Evolutionary conservation across 306 rosid species (phyloP), one percentile per base, ranked within the genome.

Genomic region (Adenanthera pavonina): DNA sequence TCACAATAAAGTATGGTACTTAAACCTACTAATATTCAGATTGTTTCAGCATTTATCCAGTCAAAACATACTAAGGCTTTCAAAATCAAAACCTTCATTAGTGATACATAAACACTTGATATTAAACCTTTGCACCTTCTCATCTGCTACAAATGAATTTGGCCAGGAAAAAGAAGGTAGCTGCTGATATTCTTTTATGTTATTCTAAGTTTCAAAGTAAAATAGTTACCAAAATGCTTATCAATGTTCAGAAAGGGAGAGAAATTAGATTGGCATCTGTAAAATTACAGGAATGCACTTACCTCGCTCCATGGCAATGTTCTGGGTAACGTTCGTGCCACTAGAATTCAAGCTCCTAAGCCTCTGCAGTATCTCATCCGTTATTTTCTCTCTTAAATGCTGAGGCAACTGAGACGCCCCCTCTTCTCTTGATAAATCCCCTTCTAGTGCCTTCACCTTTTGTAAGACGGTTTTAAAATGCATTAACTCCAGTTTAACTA

Each of bases 251-350:
- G 8, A 7, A 25, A 80, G 34, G 72, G n/a, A 65, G 52, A 46
- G 62, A 76, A 15, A 20, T 44, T 38, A 57, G 2, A 71, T 57
- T 47, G 14, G 46, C 69, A 72, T 40, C 41, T 36, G 30, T 43
- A 53, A 73, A 79, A 20, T 38, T 38, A 80, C 72, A 66, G 40
- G 43, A 54, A 78, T 9, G 41, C 69, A 82, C 91, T 75, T n/a
- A 93, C 99, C 97, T 85, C 86, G 90, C 78, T 95, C 97, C 85
- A 67, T 77, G 76, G 86, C 84, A 76, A 76, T 72, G 79, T 80
- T 36, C 46, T 64, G 78, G 35, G 84, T 76, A 25, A 57, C 19
- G 69, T 76, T 76, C 20, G 53, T 80, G 13, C 85, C 85, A 69
- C 80, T 83, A 59, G 77, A 76, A 84, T 87, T 87, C 92, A 87